These are phyloP conservation scores for Aquanectria penicillioides DNA, from an alignment of 2,329 filamentous ascomycete genomes.

Conservation along the genomic window DNA sequence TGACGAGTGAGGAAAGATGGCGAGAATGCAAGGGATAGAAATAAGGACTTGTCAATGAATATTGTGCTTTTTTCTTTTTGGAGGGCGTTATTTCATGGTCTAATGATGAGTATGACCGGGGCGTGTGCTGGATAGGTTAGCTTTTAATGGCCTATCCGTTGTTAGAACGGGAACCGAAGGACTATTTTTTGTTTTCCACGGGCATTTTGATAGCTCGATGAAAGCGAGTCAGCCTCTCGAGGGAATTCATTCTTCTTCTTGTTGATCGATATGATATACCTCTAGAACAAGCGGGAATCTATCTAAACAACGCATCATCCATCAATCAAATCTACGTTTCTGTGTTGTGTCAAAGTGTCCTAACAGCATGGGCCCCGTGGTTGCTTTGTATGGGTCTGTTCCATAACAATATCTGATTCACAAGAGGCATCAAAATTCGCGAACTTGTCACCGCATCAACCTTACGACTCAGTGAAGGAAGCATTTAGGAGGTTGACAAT, in stretches of 20 bases:
- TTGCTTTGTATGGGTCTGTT: too few relatives aligned
- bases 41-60: slow-evolving; percentile 21
- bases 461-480: too few relatives aligned
- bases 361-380: too few relatives aligned
- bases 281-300: slow-evolving; percentile 40
- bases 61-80: slow-evolving; percentile 26
- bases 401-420: too few relatives aligned
- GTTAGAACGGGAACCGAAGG: slow-evolving; percentile 7
- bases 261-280: slow-evolving; percentile 35
- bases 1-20: neutral
- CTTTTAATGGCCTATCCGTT: slow-evolving; percentile 18
- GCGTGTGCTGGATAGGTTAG: slow-evolving; percentile 33
- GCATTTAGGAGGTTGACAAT: too few relatives aligned
- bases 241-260: slow-evolving; percentile 29
- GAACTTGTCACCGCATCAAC: too few relatives aligned
- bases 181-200: slow-evolving; percentile 3
- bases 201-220: slow-evolving; percentile 4
- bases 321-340: slow-evolving; percentile 1
- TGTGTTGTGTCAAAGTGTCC: neutral
- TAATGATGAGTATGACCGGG: slow-evolving; percentile 39
- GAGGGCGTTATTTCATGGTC: slow-evolving; percentile 38
- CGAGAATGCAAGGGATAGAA: slow-evolving; percentile 18
- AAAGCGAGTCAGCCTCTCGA: slow-evolving; percentile 4
- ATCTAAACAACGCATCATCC: slow-evolving; percentile 30
- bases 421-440: too few relatives aligned